Conservation (phyloP, 2,329 filamentous ascomycete genomes). For the Apiospora koreana region DNA sequence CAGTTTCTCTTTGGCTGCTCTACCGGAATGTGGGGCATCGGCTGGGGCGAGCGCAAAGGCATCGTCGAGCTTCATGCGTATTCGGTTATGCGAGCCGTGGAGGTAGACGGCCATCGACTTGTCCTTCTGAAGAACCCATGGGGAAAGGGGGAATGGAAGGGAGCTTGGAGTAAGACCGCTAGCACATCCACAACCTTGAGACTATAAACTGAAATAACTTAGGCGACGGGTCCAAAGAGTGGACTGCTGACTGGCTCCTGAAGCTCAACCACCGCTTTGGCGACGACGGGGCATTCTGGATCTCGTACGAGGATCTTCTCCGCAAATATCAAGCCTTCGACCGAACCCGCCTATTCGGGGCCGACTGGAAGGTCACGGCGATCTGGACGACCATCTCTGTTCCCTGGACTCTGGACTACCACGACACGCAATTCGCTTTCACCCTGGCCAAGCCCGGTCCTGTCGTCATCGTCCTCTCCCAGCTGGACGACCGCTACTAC, state of each 20-base stretch:
- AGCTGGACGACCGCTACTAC: constrained; percentile 61
- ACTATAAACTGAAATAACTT: constrained; percentile 19
- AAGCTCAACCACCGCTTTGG: constrained; percentile 74
- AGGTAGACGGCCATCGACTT: constrained; percentile 62
- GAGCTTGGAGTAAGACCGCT: constrained; percentile 63
- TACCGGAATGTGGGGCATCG: constrained; percentile 49
- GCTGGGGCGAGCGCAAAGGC: constrained; percentile 52
- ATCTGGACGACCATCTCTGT: constrained; percentile 53
- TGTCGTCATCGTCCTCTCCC: constrained; percentile 56
- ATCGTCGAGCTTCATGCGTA: constrained; percentile 63
- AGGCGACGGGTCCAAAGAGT: constrained; percentile 78
- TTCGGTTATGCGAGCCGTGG: constrained; percentile 58
- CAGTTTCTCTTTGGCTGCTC: constrained; percentile 71
- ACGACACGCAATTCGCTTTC: constrained; percentile 56
- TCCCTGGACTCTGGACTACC: constrained; percentile 58
- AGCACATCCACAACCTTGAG: too few species aligned
- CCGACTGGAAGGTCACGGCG: constrained; percentile 53
- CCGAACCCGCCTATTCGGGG: constrained; percentile 57
- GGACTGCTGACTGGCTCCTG: constrained; percentile 78
- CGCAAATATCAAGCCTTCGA: constrained; percentile 60
- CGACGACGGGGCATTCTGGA: constrained; percentile 70
- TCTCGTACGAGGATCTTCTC: constrained; percentile 60
- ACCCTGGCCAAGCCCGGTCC: constrained; percentile 49
- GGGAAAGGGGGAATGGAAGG: constrained; percentile 80
- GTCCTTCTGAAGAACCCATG: constrained; percentile 74